Conservation (phyloP, 176 grass and related monocot species). For the Rhynchospora tenuis region DNA sequence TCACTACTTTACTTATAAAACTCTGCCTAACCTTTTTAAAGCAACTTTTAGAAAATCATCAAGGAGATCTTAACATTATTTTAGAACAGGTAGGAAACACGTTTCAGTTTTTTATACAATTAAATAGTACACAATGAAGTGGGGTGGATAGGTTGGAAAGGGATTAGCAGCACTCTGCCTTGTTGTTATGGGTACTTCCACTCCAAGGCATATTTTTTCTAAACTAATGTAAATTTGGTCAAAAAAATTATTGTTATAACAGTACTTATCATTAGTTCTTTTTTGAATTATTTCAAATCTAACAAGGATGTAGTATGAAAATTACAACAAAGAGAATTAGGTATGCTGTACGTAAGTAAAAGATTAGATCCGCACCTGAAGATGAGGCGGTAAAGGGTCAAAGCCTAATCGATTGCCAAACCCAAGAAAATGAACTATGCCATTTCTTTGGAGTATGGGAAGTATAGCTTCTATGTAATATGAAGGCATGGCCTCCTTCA, state of each 20-base stretch:
- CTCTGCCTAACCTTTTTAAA: background rate
- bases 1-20: background rate
- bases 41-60: background rate
- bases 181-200: background rate
- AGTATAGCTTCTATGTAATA: conserved; percentile 58
- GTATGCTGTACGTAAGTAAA: background rate
- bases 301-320: background rate
- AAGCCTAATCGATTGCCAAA: conserved; percentile 93
- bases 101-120: background rate
- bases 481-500: conserved; percentile 70
- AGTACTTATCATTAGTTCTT: background rate
- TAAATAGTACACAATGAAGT: background rate
- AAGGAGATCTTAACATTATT: background rate
- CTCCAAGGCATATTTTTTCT: background rate
- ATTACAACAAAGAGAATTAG: background rate
- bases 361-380: conserved; percentile 49
- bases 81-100: background rate
- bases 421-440: conserved; percentile 78
- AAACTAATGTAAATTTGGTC: background rate
- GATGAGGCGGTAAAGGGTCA: conserved; percentile 66
- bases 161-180: background rate
- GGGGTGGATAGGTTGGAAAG: background rate
- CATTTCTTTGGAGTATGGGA: conserved; percentile 58
- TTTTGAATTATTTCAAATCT: background rate
- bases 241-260: background rate